Percentiles rank a stretch among this genome's conserved stretches.
phyloP scores from a whole-genome alignment of 2,329 filamentous ascomycete genomes.

The Ophiostoma ulmi region DNA sequence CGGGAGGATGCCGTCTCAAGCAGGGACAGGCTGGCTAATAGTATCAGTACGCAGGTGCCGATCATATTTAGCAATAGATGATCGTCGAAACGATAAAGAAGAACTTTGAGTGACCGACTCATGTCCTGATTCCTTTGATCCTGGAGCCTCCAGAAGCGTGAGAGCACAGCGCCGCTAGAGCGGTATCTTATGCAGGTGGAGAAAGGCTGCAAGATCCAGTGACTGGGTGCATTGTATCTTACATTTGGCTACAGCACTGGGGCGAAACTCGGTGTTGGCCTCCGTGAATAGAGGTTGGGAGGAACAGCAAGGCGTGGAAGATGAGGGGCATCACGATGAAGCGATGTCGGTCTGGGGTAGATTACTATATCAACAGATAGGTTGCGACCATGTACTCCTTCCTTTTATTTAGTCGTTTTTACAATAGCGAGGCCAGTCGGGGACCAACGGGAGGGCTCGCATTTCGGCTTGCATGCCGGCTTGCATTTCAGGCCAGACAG shows the following conservation, averaged over 20 bases:
- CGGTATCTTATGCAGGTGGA: not conserved
- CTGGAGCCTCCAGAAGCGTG: not conserved
- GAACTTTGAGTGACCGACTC: no score
- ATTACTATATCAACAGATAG: not conserved
- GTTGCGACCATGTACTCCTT: not conserved
- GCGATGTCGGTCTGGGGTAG: not conserved
- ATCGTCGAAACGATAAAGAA: not conserved
- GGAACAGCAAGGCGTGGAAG: not conserved
- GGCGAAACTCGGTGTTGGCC: conserved; percentile 1
- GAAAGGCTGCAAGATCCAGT: not conserved
- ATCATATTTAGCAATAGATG: not conserved
- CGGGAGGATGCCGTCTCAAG: not conserved
- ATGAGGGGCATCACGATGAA: not conserved
- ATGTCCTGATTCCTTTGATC: no score
- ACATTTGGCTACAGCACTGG: not conserved
- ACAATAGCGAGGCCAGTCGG: not conserved
- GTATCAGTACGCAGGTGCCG: not conserved
- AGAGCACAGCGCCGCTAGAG: not conserved
- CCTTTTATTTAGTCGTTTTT: not conserved
- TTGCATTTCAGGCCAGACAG: not conserved
- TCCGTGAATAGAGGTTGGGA: not conserved
- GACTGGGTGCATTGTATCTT: not conserved
- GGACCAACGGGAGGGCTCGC: not conserved
- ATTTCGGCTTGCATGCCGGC: no score
- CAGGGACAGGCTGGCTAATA: not conserved